Base-by-base conservation (phyloP, 805 yeast genomes). In the Maudiozyma serrabonitensis region DNA sequence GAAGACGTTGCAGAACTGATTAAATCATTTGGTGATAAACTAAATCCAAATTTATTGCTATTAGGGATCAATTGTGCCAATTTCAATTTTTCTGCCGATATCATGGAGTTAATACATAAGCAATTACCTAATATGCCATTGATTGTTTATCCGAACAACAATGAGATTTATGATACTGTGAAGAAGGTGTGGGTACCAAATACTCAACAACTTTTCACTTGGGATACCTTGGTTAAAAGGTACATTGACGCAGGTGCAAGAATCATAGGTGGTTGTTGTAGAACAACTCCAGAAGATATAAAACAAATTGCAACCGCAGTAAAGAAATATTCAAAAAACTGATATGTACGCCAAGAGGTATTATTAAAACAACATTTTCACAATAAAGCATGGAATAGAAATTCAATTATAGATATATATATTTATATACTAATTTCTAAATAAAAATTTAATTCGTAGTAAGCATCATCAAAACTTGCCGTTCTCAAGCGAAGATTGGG, bases 181-280 rank as follows among this genome's bases (percentile, higher is more conserved):
- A 68, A 69, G 11, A 72, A 75, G 50, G 56, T 50, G 7, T 78
- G 82, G 81, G 44, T 63, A 57, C 49, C 52, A 19, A 52, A 61
- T 32, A 47, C 51, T n/a, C 52, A 57, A 5, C 54, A 58, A 2
- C 58, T 52, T 28, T 52, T 50, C 9, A 53, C 63, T 2, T 74
- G 84, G 76, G 64, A 60, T 2, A 54, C 61, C 3, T 65, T 68
- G 23, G 73, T 73, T 2, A 48, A 57, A 28, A 59, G 63, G 18
- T 77, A 83, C 78, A 52, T 67, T 19, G 46, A 54, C 3, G 59
- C 61, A 6, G 72, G 73, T 8, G 74, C 75, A 2, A 71, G 73
- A 35, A 71, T 83, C 8, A 68, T 85, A 47, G 93, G 93, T 7
- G 91, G 90, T 2, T 85, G 91, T 63, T 85, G 91, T 54, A 72